Conservation (phyloP, 441 rosid genomes). For the Pelargonium citronellum region DNA sequence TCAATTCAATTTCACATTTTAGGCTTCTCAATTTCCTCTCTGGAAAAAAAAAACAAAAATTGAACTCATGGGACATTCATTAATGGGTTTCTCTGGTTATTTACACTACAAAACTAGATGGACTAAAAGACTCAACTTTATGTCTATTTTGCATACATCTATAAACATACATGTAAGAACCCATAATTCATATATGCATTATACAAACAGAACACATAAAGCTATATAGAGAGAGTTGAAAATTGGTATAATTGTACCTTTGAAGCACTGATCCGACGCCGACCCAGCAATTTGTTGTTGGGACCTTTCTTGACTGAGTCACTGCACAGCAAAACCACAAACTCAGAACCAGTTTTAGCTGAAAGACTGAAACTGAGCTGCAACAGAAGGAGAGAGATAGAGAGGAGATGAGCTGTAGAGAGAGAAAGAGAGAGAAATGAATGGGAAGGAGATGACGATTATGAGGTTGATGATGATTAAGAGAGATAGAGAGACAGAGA, state of each 20-base stretch:
- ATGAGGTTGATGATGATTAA: conserved; percentile 58
- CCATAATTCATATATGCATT: background rate
- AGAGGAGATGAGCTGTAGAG: background rate
- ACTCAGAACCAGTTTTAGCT: no score
- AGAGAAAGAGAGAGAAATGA: conserved; percentile 30
- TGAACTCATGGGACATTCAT: no score
- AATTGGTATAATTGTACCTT: conserved; percentile 36
- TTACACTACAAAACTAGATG: background rate
- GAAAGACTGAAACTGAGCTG: background rate
- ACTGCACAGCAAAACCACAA: conserved; percentile 25
- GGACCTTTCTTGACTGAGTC: conserved; percentile 46
- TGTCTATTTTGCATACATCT: no score
- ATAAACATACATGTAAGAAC: background rate
- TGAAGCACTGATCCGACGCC: conserved; percentile 50
- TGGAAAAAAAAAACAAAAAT: no score
- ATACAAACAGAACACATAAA: background rate
- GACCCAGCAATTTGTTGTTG: conserved; percentile 56
- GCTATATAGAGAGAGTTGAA: background rate
- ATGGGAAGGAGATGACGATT: conserved; percentile 48
- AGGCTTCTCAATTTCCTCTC: no score
- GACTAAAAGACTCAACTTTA: background rate
- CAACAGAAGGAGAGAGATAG: conserved; percentile 13
- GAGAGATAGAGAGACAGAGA: conserved; percentile 17
- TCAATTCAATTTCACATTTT: background rate
- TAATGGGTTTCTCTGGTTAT: background rate